A percentile compares a stretch with the other conserved stretches of the same genome.
These are phyloP conservation scores for Nitzschia putrida DNA, from an alignment of 108 stramenopile genomes.

Conservation along the genomic window DNA sequence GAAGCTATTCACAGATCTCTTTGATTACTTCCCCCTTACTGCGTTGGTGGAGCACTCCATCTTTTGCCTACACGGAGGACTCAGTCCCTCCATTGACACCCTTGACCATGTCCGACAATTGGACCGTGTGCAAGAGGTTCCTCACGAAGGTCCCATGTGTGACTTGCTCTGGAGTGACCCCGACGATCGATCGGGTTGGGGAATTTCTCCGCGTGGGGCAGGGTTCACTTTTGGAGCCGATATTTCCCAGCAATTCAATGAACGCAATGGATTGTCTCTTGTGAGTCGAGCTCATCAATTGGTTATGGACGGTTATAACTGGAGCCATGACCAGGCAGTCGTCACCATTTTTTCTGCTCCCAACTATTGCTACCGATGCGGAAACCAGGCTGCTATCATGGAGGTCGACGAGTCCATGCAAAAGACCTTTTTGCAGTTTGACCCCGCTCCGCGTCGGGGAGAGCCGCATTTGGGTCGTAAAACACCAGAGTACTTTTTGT, in stretches of 20 bases:
- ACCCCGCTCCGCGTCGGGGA: slow-evolving; percentile 96
- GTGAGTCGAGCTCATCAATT: slow-evolving; percentile 91
- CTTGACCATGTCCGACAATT: slow-evolving; percentile 95
- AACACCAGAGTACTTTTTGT: slow-evolving; percentile 97
- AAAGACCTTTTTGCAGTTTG: slow-evolving; percentile 91
- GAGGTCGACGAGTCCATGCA: slow-evolving; percentile 92
- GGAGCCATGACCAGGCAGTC: slow-evolving; percentile 93
- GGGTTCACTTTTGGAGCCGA: slow-evolving; percentile 96
- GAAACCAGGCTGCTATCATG: slow-evolving; percentile 99
- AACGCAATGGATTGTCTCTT: slow-evolving; percentile 83
- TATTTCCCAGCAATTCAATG: slow-evolving; percentile 87
- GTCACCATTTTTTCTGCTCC: slow-evolving; percentile 98
- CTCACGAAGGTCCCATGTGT: slow-evolving; percentile 98
- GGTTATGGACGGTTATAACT: slow-evolving; percentile 97
- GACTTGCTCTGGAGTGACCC: slow-evolving; percentile 98
- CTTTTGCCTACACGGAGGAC: slow-evolving; percentile 96
- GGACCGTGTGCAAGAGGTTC: slow-evolving; percentile 96
- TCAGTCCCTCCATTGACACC: slow-evolving; percentile 92
- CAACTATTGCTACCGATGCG: slow-evolving; percentile 99
- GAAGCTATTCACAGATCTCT: slow-evolving; percentile 96
- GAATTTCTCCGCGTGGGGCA: slow-evolving; percentile 94
- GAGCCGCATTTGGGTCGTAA: slow-evolving; percentile 91
- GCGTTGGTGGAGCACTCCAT: slow-evolving; percentile 94
- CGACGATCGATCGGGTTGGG: slow-evolving; percentile 96
- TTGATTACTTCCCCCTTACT: slow-evolving; percentile 96